Evolutionary conservation across 306 rosid species (phyloP).

Genomic region (Citrullus amarus): DNA sequence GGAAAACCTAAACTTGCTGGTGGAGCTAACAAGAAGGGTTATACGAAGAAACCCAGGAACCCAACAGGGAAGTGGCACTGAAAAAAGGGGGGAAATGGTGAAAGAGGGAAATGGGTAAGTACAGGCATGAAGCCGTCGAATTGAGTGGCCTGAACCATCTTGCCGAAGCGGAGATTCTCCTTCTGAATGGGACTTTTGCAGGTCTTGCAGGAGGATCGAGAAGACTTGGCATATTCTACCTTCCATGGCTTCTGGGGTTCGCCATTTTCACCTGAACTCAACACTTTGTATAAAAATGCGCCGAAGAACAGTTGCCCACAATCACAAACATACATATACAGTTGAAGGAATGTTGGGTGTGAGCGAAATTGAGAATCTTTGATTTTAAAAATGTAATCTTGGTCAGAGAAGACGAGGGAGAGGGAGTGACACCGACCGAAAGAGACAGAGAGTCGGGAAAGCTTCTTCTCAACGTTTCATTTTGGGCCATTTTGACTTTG

Average conservation of each 20-base stretch:
- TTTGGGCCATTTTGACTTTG: constrained; percentile 3
- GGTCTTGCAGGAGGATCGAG: constrained; percentile 76
- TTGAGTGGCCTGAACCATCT: constrained; percentile 82
- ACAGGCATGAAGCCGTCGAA: constrained; percentile 97
- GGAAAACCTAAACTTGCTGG: not conserved
- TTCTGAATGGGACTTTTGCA: constrained; percentile 56
- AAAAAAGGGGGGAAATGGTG: not conserved
- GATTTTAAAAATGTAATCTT: not conserved
- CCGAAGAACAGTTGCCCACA: not conserved
- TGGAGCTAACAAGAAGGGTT: not conserved
- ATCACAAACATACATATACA: not conserved
- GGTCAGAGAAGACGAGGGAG: not conserved
- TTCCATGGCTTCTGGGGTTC: constrained; percentile 78
- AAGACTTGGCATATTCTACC: constrained; percentile 86
- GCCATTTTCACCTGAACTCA: constrained; percentile 40
- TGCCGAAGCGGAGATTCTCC: constrained; percentile 80
- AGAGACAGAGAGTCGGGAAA: not conserved
- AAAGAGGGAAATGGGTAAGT: not conserved
- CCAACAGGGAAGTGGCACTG: not conserved
- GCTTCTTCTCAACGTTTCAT: not conserved
- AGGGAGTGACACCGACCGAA: not conserved
- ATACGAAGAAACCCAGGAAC: not conserved
- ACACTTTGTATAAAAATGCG: not conserved
- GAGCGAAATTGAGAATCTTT: not conserved
- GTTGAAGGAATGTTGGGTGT: not conserved